Base-by-base conservation (phyloP, 371 early-diverging fungal species). In the Mortierella sp. region DNA sequence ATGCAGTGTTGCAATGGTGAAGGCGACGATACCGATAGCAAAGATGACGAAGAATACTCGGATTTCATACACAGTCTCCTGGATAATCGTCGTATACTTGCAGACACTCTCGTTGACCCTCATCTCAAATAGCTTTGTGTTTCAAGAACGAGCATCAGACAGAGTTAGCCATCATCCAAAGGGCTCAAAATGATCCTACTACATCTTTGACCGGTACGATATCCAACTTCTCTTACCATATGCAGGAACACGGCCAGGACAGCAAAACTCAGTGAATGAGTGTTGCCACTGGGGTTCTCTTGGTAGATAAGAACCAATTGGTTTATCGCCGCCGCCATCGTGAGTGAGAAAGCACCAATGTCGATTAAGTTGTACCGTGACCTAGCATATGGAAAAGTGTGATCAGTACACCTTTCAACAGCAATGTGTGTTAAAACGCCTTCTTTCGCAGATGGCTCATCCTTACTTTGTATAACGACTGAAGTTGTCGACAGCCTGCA, bases 21-120 rank as follows among this genome's bases (percentile, higher is more conserved):
- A 67, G 2, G 60, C 56, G 7, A 67, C 13, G n/a, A 67, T 28
- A 19, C 50, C 19, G 4, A 19, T 31, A 1, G 60, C 60, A 55
- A 67, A 67, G 45, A 67, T 60, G n/a, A 47, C 19, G 50, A 67
- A 67, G 56, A 67, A 67, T 3, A 67, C 60, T 16, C 49, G 45
- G 45, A 67, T 67, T 37, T 59, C 31, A 17, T 22, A 8, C 8
- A 54, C 50, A 9, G 43, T 29, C 3, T 46, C 19, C 24, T 48
- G 21, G 27, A 67, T 54, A 21, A 67, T 67, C 9, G 67, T 54
- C 22, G 60, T 55, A 14, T 34, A 41, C 12, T 55, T 54, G 52
- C 67, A 67, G 10, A 67, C 56, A 14, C 55, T 49, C 21, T 44
- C 22, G 16, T 48, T 13, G 17, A 67, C 60, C 2, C 67, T 47